Conservation (phyloP, 768 basidiomycete genomes). For the Wakefieldia striispora region DNA sequence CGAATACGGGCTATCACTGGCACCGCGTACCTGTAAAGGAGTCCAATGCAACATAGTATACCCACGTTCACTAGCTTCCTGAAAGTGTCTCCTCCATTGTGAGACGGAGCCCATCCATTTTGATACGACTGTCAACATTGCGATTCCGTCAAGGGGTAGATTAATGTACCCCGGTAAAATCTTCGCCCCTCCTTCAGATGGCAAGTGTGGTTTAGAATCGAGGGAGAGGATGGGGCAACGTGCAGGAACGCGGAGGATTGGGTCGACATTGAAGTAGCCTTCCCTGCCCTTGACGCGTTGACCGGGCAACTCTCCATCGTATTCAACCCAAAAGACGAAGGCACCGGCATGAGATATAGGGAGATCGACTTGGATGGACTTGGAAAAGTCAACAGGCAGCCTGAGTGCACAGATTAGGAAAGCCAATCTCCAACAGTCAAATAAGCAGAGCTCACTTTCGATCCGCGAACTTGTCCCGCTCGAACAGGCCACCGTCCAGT, state of each 20-base stretch:
- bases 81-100: slow-evolving; percentile 77
- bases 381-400: slow-evolving; percentile 82
- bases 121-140: slow-evolving; percentile 87
- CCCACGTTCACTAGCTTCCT: slow-evolving; percentile 82
- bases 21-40: slow-evolving; percentile 88
- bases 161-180: slow-evolving; percentile 54
- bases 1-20: slow-evolving; percentile 90
- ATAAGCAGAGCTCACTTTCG: slow-evolving; percentile 54
- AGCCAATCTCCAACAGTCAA: background rate
- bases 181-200: slow-evolving; percentile 49
- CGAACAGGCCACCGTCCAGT: slow-evolving; percentile 85
- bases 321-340: slow-evolving; percentile 94
- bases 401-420: slow-evolving; percentile 39
- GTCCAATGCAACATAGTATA: slow-evolving; percentile 99
- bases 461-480: slow-evolving; percentile 69
- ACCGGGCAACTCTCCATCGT: slow-evolving; percentile 60
- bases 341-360: slow-evolving; percentile 97
- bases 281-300: slow-evolving; percentile 76
- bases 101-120: slow-evolving; percentile 95
- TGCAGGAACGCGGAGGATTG: slow-evolving; percentile 71
- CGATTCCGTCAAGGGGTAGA: slow-evolving; percentile 83
- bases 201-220: slow-evolving; percentile 49
- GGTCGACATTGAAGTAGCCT: slow-evolving; percentile 97
- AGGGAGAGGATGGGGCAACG: slow-evolving; percentile 71
- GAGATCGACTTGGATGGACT: slow-evolving; percentile 90